Evolutionary conservation across 306 rosid species (phyloP).

Genomic region (Gleditsia sinensis): DNA sequence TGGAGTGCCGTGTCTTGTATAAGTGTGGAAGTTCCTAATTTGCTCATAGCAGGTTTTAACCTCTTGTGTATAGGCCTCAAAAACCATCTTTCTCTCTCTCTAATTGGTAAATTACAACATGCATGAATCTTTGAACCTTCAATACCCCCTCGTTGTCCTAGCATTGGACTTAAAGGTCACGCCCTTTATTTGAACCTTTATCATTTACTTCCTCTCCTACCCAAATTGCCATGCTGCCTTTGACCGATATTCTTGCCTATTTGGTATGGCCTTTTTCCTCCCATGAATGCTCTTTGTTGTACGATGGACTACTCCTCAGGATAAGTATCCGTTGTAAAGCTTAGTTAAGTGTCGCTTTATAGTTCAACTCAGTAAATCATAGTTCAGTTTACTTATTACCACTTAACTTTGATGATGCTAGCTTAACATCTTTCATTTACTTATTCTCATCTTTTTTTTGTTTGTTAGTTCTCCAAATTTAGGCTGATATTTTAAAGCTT

Average conservation of each 20-base stretch:
- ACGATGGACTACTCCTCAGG: not conserved
- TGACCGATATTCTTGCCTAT: not conserved
- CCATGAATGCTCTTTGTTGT: not conserved
- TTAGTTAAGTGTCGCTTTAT: not conserved
- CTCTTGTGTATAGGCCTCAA: not conserved
- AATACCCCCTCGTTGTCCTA: not conserved
- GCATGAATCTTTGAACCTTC: not conserved
- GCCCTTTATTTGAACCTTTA: not conserved
- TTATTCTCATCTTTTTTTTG: not conserved
- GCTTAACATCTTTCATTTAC: conserved; percentile 5
- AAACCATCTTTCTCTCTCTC: not conserved
- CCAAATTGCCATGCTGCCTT: not conserved
- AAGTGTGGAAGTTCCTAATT: not conserved
- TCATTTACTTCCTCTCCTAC: not conserved
- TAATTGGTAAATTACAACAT: not conserved
- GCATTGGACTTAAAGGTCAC: not conserved
- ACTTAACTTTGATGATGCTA: not conserved
- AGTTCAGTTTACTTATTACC: not conserved
- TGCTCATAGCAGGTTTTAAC: not conserved
- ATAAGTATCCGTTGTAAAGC: not conserved
- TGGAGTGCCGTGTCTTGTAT: not conserved
- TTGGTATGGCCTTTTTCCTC: not conserved
- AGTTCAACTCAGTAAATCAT: not conserved
- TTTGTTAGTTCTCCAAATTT: not conserved
- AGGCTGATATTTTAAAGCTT: not conserved